Evolutionary conservation across 345 rosid species (phyloP), one percentile per base, ranked within the genome.

Genomic region (Orychophragmus violaceus): DNA sequence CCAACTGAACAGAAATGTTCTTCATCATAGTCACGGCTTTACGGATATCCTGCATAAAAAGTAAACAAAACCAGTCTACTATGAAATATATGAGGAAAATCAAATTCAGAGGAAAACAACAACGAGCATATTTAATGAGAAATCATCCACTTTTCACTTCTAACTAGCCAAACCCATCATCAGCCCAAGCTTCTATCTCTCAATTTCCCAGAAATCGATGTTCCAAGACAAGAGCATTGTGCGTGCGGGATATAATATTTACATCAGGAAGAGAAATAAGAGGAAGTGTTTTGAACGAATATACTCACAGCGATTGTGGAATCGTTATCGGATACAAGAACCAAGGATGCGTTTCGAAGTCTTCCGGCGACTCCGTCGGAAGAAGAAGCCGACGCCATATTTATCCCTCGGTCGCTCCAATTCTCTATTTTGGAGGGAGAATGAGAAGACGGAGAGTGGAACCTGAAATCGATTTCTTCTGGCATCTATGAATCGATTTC

Each of bases 1-100:
- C 99, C 42, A 90, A 61, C 68, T 84, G 84, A 78, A 90, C 85
- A 8, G 91, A 95, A 8, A 87, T 77, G 29, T 83, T 83, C 84
- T 83, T 90, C 79, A 88, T 78, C 77, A 76, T 67, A 62, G 35
- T 67, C 70, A 88, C 72, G 36, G 89, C 75, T 77, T 82, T 88
- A 48, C 88, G 80, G 1, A 88, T 78, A 33, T 94, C 99, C 98
- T 90, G 83, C 27, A 36, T 57, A 46, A 45, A 66, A 71, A 7
- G 19, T 53, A 64, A 11, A 41, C 18, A 24, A 11, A 55, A 37
- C 21, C 21, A 21, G 23, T 19, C 13, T 59, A 3, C 59, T 8
- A 44, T 13, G 21, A 59, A 44, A 29, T 5, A 8, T 48, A 35
- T 7, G 12, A 30, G 46, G 18, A 37, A 42, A 46, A 30, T 0